Evolutionary conservation across 1,284 basidiomycete genomes (phyloP).

Genomic region (Apiotrichum siamense): DNA sequence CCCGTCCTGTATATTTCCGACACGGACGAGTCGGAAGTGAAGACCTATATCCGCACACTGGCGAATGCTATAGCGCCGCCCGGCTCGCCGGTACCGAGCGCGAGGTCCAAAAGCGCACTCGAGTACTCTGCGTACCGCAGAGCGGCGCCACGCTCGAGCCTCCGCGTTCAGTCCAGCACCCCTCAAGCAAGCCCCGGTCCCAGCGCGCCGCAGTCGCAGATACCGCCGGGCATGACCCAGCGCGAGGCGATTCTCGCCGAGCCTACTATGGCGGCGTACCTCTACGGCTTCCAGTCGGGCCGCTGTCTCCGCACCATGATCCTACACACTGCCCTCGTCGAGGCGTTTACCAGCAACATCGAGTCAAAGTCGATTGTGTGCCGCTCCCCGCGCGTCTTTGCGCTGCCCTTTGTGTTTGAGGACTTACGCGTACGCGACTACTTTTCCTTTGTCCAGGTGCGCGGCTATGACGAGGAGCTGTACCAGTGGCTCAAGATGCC

Average conservation of each 20-base stretch:
- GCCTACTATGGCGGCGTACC: conserved; percentile 21
- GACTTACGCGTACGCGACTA: conserved; percentile 31
- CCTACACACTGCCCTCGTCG: conserved; percentile 28
- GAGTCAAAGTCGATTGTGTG: conserved; percentile 20
- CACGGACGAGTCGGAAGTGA: conserved; percentile 16
- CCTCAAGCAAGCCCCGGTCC: not conserved
- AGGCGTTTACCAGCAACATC: conserved; percentile 12
- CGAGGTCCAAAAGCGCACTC: conserved; percentile 5
- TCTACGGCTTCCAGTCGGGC: conserved; percentile 33
- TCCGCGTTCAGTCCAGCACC: not conserved
- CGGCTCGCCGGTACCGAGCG: not conserved
- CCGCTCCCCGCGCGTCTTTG: conserved; percentile 28
- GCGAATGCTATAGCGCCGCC: conserved; percentile 7
- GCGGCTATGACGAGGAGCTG: conserved; percentile 28
- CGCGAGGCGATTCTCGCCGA: conserved; percentile 24
- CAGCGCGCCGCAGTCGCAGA: not conserved
- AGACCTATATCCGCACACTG: conserved; percentile 27
- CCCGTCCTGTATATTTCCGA: conserved; percentile 23
- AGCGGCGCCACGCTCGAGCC: not conserved
- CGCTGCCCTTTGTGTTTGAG: conserved; percentile 31
- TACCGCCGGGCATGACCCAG: not conserved
- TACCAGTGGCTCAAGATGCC: conserved; percentile 27
- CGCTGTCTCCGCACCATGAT: conserved; percentile 24
- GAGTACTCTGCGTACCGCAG: conserved; percentile 17
- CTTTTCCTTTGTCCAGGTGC: conserved; percentile 22